These are phyloP conservation scores for Primulina huaijiensis DNA, from an alignment of 257 asterid genomes.

Conservation along the genomic window DNA sequence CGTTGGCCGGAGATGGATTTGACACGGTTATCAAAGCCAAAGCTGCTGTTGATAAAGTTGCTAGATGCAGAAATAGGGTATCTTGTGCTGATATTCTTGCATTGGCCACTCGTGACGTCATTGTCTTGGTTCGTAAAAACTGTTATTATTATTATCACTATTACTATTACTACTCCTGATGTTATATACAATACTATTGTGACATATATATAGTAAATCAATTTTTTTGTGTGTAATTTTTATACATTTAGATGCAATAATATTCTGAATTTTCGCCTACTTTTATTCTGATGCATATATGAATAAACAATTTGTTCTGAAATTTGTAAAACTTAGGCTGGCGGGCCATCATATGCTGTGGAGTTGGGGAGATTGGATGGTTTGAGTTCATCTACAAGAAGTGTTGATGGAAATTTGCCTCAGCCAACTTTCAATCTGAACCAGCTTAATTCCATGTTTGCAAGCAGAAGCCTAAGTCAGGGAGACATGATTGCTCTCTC, in stretches of 20 bases:
- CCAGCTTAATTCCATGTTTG: constrained; percentile 65
- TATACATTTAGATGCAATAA: neutral
- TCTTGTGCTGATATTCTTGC: constrained; percentile 95
- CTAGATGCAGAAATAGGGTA: constrained; percentile 60
- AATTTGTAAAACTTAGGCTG: constrained; percentile 24
- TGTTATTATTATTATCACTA: too few relatives aligned
- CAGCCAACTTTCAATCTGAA: constrained; percentile 58
- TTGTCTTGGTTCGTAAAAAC: constrained; percentile 48
- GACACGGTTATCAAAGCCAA: constrained; percentile 84
- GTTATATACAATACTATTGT: too few relatives aligned
- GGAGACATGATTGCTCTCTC: constrained; percentile 88
- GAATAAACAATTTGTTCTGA: too few relatives aligned
- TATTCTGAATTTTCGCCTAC: too few relatives aligned
- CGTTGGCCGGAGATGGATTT: constrained; percentile 94
- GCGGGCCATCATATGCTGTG: constrained; percentile 47
- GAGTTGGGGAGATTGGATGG: constrained; percentile 77
- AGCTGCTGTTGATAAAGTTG: constrained; percentile 63
- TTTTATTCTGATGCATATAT: neutral
- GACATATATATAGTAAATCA: too few relatives aligned
- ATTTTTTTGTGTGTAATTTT: too few relatives aligned
- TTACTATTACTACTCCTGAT: too few relatives aligned
- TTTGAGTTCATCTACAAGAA: constrained; percentile 52
- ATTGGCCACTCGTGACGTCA: constrained; percentile 77
- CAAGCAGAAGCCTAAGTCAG: constrained; percentile 51
- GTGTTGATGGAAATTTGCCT: constrained; percentile 75